Percentiles rank a stretch among this genome's conserved stretches.
Evolutionary conservation across 2,329 filamentous ascomycete species (phyloP).

Genomic region (Cladosporium phlei): DNA sequence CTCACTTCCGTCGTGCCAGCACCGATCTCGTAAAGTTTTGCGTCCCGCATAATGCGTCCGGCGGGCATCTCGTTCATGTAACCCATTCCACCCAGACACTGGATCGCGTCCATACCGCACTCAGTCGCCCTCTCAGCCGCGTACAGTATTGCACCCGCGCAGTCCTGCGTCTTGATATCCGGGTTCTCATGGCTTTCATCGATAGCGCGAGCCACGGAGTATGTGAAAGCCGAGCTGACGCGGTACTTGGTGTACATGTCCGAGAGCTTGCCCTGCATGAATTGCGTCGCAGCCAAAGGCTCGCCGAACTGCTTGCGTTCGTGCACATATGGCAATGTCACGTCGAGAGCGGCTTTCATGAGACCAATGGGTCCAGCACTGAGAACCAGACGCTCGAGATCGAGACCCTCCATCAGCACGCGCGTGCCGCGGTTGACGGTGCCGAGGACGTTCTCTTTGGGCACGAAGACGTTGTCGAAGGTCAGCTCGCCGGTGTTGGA

Average conservation of each 20-base stretch:
- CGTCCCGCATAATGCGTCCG: constrained; percentile 73
- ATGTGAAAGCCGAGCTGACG: constrained; percentile 81
- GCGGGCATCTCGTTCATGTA: constrained; percentile 95
- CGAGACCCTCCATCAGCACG: constrained; percentile 93
- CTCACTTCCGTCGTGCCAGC: constrained; percentile 93
- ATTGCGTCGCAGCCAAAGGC: constrained; percentile 86
- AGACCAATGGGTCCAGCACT: constrained; percentile 86
- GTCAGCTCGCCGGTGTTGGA: constrained; percentile 93
- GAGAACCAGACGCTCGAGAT: constrained; percentile 87
- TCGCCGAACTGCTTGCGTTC: constrained; percentile 80
- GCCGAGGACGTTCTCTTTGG: constrained; percentile 74
- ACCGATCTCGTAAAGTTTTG: constrained; percentile 89
- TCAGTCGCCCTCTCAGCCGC: constrained; percentile 88
- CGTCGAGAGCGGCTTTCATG: constrained; percentile 87
- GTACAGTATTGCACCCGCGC: constrained; percentile 88
- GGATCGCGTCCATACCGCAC: constrained; percentile 79
- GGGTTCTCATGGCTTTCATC: constrained; percentile 54
- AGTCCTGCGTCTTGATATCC: constrained; percentile 77
- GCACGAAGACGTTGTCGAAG: constrained; percentile 88
- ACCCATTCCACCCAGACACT: constrained; percentile 90
- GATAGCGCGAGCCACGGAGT: constrained; percentile 70
- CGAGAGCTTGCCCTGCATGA: constrained; percentile 86
- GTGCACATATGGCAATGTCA: constrained; percentile 83
- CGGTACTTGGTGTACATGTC: constrained; percentile 97
- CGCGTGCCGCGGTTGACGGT: constrained; percentile 74